Percentiles rank a stretch among this genome's conserved stretches.
Conservation (phyloP, 192 early-diverging fungal species). For the Nowakowskiella sp. region DNA sequence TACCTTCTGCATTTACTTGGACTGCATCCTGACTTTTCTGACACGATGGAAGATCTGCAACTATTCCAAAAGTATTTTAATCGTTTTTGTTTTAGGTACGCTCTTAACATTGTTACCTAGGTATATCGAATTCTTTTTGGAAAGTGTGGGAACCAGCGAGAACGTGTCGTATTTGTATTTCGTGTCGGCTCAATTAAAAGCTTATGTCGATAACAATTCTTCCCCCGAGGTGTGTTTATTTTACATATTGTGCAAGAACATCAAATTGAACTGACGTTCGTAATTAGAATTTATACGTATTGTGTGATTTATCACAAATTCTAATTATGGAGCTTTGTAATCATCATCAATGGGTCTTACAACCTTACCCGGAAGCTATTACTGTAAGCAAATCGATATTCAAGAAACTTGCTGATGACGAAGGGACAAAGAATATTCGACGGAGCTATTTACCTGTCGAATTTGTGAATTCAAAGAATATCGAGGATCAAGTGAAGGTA, state of each 20-base stretch:
- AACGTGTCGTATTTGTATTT: slow-evolving; percentile 81
- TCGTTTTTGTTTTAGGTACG: not conserved
- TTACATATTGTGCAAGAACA: slow-evolving; percentile 4
- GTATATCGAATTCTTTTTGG: slow-evolving; percentile 83
- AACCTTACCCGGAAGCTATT: slow-evolving; percentile 66
- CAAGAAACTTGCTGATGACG: slow-evolving; percentile 27
- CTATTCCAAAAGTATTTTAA: slow-evolving; percentile 39
- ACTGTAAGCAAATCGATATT: slow-evolving; percentile 64
- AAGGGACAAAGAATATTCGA: slow-evolving; percentile 14
- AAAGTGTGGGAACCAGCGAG: slow-evolving; percentile 64
- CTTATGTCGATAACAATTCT: slow-evolving; percentile 52
- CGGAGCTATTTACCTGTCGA: not conserved
- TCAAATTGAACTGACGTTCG: slow-evolving; percentile 2
- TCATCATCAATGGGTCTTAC: slow-evolving; percentile 67
- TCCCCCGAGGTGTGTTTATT: slow-evolving; percentile 11
- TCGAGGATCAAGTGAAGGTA: not conserved
- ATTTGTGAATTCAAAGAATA: not conserved
- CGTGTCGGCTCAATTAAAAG: slow-evolving; percentile 68
- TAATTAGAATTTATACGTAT: slow-evolving; percentile 61
- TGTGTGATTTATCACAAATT: slow-evolving; percentile 76
- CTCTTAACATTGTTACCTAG: slow-evolving; percentile 2
- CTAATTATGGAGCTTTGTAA: slow-evolving; percentile 71
- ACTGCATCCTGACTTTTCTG: slow-evolving; percentile 75
- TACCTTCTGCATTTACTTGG: slow-evolving; percentile 69
- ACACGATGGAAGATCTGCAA: slow-evolving; percentile 30